Evolutionary conservation across 768 basidiomycete species (phyloP), one percentile per base, ranked within the genome.

Genomic region (Kwoniella sp.): DNA sequence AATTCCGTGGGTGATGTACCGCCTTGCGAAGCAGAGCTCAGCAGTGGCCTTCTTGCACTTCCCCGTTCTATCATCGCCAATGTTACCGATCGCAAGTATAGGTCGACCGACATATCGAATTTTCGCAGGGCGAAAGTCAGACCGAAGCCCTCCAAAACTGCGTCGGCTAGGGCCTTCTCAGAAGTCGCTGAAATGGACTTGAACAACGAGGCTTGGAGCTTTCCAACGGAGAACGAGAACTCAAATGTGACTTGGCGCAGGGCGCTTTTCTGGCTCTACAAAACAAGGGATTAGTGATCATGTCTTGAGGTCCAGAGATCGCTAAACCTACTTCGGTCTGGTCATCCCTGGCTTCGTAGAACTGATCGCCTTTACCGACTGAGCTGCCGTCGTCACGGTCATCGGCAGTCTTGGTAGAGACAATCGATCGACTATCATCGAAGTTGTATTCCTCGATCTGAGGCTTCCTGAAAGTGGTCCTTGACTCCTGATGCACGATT

Each of bases 151-250:
- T 88, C 82, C 11, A 99, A 79, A 9, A 81, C 78, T 10, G 93
- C 80, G 65, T 88, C 81, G 20, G 89, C 93, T 14, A 99, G 76
- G 3, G 80, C 79, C 37, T 79, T 83, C 60, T 99, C 95, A 5
- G 76, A 67, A 1, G 80, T 82, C 33, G 85, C 79, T 4, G 76
- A 53, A 26, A 76, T 77, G 2, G 85, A 83, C 61, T 86, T 89
- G 60, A 82, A 89, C 32, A 99, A 77, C 2, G 85, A 82, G 0
- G 85, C 88, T 41, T 86, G 80, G 11, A 99, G 78, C 43, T 82
- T 81, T 46, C 89, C 87, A 31, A 98, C 95, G 27, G 83, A 78
- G 76, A 99, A 98, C 50, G 85, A 79, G 54, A 98, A 77, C 71
- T 95, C 87, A 57, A 98, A 88, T 0, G 82, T 79, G 53, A 80